Base-by-base conservation (phyloP, 106 monocot species). In the Platanthera guangdongensis region DNA sequence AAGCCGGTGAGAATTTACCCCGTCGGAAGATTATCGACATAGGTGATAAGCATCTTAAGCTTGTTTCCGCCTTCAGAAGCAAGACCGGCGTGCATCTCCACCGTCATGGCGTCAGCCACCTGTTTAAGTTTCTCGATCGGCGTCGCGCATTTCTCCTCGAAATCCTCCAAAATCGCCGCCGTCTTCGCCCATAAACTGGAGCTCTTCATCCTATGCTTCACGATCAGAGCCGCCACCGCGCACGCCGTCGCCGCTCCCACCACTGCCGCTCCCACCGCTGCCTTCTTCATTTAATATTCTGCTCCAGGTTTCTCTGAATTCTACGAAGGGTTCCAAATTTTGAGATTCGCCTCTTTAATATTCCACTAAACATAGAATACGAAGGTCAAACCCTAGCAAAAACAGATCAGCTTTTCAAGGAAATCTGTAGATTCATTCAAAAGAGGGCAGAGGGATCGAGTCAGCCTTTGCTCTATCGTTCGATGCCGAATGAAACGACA, bases 11-110 rank as follows among this genome's bases (percentile, higher is more conserved):
- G 60, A 16, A 25, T 47, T 47, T 84, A 93, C 95, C 96, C 96
- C 25, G 91, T 93, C 60, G 96, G 96, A 74, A 97, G 91, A 50
- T 86, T 91, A 51, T 97, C 91, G 50, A 93, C 96, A 71, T 87
- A 97, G 85, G 93, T 91, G 71, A 97, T 87, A 76, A 97, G 88
- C 96, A 97, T 97, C 91, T 97, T 93, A 48, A 97, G 93, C 80
- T 88, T 87, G 83, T 90, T 95, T 9, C 81, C 91, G 22, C 91
- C 87, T 64, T 97, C 96, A 16, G 93, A 87, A 15, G 84, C 85
- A 14, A 97, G 91, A 10, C 96, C 93, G 8, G 92, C 90, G 74
- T 93, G 86, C 96, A 97, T 97, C 93, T 93, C 96, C 55, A 85
- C 93, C 16, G 82, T 80, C 96, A 97, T 97, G 47, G 88, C 96